Evolutionary conservation across 2,329 filamentous ascomycete species (phyloP), one percentile per base, ranked within the genome.

Genomic region (Colletotrichum musicola): DNA sequence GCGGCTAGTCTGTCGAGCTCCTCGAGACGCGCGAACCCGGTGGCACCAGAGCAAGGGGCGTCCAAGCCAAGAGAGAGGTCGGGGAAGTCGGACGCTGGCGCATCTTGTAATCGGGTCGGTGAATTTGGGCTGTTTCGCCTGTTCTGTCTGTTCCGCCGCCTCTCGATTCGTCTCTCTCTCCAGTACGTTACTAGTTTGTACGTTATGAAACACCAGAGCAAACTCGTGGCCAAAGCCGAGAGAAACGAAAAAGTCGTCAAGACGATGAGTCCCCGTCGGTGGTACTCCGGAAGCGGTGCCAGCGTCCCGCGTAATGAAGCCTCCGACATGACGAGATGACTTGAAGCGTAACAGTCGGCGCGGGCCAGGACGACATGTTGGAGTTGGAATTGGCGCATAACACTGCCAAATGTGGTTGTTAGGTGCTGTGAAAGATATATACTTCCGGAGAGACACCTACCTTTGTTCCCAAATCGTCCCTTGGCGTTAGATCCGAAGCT

Each of bases 1-100:
- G 42, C 44, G 16, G 62, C 62, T 50, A 64, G 38, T 12, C 62
- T 35, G 25, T 69, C 62, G 25, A 69, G 44, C 16, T 69, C 62
- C 44, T 50, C 7, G 6, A 66, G 14, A 4, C 62, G 66, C 4
- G 56, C 18, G 16, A 57, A 64, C 2, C 62, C 56, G 6, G n/a
- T 66, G 10, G 6, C 27, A 1, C 62, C 50, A 1, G 50, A 30
- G 12, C 49, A 40, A 4, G 66, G 55, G 6, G 62, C 55, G 13
- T 69, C 62, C 5, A 61, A 12, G 2, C 66, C 66, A 0, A 66
- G 49, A 9, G 50, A 56, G 3, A 69, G 38, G 14, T 69, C 62
- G 12, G 62, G 66, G 6, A 51, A 35, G n/a, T 46, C 62, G n/a
- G 22, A 20, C 30, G 47, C 7, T 4, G 58, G 27, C 7, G 44